Conservation (phyloP, 352 stramenopile species). For the Globisporangium okanoganense region DNA sequence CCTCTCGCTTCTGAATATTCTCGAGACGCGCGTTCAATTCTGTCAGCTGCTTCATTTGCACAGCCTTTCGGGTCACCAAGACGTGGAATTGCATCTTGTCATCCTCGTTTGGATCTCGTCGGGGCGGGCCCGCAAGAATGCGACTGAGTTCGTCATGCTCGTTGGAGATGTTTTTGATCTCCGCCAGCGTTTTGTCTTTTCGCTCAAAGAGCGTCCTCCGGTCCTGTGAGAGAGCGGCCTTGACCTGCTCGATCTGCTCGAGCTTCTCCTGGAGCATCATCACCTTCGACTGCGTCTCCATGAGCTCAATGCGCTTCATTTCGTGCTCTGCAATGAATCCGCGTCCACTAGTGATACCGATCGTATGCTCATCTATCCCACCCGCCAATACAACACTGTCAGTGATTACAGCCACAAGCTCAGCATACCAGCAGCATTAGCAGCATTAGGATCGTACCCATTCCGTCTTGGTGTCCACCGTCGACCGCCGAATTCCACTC, state of each 20-base stretch:
- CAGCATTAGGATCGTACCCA: slow-evolving; percentile 48
- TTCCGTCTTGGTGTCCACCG: slow-evolving; percentile 35
- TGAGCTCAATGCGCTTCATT: slow-evolving; percentile 32
- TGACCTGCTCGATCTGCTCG: slow-evolving; percentile 37
- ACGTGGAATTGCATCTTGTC: slow-evolving; percentile 64
- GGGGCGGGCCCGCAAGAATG: slow-evolving; percentile 47
- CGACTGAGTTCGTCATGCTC: slow-evolving; percentile 50
- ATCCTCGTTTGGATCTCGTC: slow-evolving; percentile 52
- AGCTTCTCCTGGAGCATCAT: slow-evolving; percentile 49
- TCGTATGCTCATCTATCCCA: slow-evolving; percentile 57
- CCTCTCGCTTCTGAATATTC: slow-evolving; percentile 43
- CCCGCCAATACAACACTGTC: not conserved
- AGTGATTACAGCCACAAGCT: not conserved
- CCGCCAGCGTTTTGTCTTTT: slow-evolving; percentile 38
- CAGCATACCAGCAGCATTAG: not conserved
- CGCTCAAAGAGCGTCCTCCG: slow-evolving; percentile 41
- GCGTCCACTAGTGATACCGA: slow-evolving; percentile 36
- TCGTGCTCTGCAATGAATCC: slow-evolving; percentile 52
- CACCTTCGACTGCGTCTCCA: slow-evolving; percentile 57
- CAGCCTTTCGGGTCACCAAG: slow-evolving; percentile 37
- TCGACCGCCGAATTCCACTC: slow-evolving; percentile 54
- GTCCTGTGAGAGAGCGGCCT: slow-evolving; percentile 34
- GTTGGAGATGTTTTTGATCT: slow-evolving; percentile 42
- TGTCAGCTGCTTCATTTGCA: slow-evolving; percentile 45
- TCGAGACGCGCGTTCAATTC: slow-evolving; percentile 35